phyloP scores from a whole-genome alignment of 139 green algal species.

The Zygnema circumcarinatum region DNA sequence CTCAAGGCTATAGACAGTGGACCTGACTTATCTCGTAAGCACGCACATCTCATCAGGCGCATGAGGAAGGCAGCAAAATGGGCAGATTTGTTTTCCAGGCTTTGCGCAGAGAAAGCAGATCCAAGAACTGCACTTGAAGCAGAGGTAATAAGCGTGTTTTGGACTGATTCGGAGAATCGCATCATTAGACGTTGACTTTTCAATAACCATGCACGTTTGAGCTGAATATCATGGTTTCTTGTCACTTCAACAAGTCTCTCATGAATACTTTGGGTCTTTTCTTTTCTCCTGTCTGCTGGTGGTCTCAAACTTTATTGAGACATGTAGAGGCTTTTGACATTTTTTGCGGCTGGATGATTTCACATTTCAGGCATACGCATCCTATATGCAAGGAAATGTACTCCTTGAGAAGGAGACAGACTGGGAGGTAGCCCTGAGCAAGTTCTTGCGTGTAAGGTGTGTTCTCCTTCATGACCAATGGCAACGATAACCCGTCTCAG shows the following conservation, averaged over 20 bases:
- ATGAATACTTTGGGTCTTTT: too few species aligned
- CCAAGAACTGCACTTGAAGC: conserved; percentile 79
- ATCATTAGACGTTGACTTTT: not conserved
- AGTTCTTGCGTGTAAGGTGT: conserved; percentile 76
- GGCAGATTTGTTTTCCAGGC: conserved; percentile 68
- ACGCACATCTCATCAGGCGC: conserved; percentile 74
- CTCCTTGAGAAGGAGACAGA: conserved; percentile 82
- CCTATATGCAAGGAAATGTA: conserved; percentile 76
- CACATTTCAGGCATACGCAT: conserved; percentile 71
- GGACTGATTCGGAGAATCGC: not conserved
- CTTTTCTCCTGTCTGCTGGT: too few species aligned
- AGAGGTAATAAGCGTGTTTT: conserved; percentile 62
- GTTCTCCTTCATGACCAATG: not conserved
- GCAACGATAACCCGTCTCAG: too few species aligned
- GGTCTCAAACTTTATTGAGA: too few species aligned
- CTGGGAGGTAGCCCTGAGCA: conserved; percentile 76
- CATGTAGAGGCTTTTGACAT: too few species aligned
- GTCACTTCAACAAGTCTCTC: too few species aligned
- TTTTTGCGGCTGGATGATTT: too few species aligned
- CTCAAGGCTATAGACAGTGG: conserved; percentile 72
- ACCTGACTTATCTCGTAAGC: conserved; percentile 62
- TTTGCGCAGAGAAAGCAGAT: conserved; percentile 70
- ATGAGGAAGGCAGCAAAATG: conserved; percentile 76
- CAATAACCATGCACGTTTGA: not conserved
- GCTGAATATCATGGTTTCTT: not conserved